Conservation (phyloP, 1,284 basidiomycete genomes). For the Earliella scabrosa region DNA sequence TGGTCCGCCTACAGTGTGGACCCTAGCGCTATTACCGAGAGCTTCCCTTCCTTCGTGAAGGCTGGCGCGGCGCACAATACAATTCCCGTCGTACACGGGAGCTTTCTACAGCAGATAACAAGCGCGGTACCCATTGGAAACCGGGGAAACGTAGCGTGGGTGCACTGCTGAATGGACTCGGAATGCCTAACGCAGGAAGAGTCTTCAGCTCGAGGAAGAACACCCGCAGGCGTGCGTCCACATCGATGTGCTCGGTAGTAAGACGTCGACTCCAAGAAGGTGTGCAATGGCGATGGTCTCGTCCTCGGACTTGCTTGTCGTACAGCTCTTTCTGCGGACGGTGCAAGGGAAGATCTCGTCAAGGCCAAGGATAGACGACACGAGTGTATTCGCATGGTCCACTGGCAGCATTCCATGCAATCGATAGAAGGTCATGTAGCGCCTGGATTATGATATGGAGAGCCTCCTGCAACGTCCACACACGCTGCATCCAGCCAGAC, state of each 20-base stretch:
- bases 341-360: background rate
- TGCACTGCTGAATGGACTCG: no score
- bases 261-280: slow-evolving; percentile 11
- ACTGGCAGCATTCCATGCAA: background rate
- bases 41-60: no score
- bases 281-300: slow-evolving; percentile 15
- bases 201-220: background rate
- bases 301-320: slow-evolving; percentile 15
- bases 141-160: background rate
- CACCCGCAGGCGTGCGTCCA: background rate
- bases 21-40: no score
- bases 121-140: background rate
- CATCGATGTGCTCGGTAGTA: slow-evolving; percentile 3
- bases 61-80: no score
- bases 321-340: background rate
- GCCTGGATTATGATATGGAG: slow-evolving; percentile 17
- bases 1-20: no score
- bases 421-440: no score
- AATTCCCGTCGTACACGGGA: no score
- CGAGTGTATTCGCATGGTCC: background rate
- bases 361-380: no score
- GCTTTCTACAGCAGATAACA: no score
- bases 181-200: background rate
- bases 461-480: slow-evolving; percentile 27
- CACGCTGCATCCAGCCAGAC: slow-evolving; percentile 22